Evolutionary conservation across 352 stramenopile species (phyloP), one percentile per base, ranked within the genome.

Genomic region (Nothophytophthora sp.): DNA sequence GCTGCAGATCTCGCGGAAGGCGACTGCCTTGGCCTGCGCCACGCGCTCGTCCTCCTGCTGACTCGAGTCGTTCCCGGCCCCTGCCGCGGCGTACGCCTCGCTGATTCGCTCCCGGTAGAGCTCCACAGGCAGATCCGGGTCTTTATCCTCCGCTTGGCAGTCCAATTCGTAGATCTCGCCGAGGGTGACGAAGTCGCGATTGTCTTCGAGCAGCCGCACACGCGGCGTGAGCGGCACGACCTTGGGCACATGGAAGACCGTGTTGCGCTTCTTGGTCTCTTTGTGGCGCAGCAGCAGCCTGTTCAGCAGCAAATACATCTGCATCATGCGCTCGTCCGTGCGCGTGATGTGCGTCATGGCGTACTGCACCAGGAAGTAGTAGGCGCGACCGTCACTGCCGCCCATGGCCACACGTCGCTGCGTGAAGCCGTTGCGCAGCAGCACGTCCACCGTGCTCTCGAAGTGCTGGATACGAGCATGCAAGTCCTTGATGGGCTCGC

Each of bases 281-380:
- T 95, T 92, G 67, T 97, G 82, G 9, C 83, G 82, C 28, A 86
- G 53, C 7, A 97, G 50, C 34, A 97, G 51, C 13, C 86, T 77
- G 54, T 96, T 96, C 28, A 97, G 61, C 55, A 98, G 63, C 40
- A 94, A 53, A 61, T 97, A 95, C 84, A 97, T 92, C 49, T 98
- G 91, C 70, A 94, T 93, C 73, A 97, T 94, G n/a, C 91, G 81
- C 63, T 97, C 90, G 65, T 98, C 90, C n/a, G 86, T 96, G 32
- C 88, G 86, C 16, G 91, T 98, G 42, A 96, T 92, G 69, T 98
- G 87, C 18, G 91, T 95, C 78, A 96, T 96, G 13, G 90, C 86
- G 51, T 96, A 96, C 59, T 98, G 91, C 24, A 97, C 88, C 43
- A 97, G 37, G 61, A 97, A 98, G 58, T 91, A 92, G 63, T 96